phyloP scores from a whole-genome alignment of 2,329 filamentous ascomycete genomes.

The Penicillium fuscoglaucum region DNA sequence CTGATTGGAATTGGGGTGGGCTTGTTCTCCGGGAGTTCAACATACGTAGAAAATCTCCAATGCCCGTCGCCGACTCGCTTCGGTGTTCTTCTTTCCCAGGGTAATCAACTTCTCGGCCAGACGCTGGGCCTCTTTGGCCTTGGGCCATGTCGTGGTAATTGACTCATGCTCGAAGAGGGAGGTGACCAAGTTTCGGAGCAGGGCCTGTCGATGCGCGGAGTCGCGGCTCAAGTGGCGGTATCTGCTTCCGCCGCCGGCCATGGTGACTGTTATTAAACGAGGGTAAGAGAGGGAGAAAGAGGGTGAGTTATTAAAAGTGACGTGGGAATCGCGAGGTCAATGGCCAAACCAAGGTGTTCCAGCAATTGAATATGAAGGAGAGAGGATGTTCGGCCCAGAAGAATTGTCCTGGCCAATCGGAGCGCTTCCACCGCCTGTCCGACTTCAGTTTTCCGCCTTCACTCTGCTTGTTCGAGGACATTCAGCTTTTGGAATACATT shows the following conservation, averaged over 20 bases:
- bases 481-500: background rate
- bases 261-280: slow-evolving; percentile 41
- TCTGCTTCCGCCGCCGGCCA: slow-evolving; percentile 85
- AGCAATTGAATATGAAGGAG: slow-evolving; percentile 2
- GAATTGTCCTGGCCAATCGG: slow-evolving; percentile 43
- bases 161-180: slow-evolving; percentile 91
- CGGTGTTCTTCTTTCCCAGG: slow-evolving; percentile 87
- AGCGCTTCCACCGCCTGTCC: slow-evolving; percentile 29
- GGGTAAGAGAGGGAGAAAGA: background rate
- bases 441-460: slow-evolving; percentile 20
- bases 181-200: slow-evolving; percentile 93
- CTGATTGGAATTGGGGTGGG: background rate
- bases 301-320: background rate
- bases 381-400: slow-evolving; percentile 24
- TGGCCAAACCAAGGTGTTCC: slow-evolving; percentile 1
- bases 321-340: slow-evolving; percentile 10
- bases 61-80: slow-evolving; percentile 73
- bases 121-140: slow-evolving; percentile 94
- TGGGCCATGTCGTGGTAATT: slow-evolving; percentile 92
- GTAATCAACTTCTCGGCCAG: slow-evolving; percentile 94
- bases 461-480: background rate
- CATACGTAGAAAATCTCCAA: slow-evolving; percentile 81
- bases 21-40: slow-evolving; percentile 17
- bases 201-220: slow-evolving; percentile 83
- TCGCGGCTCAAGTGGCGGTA: slow-evolving; percentile 85